Percentiles rank a stretch among this genome's conserved stretches.
Evolutionary conservation across 2,329 filamentous ascomycete genomes (phyloP).

Genomic region (Xylariomycetidae sp.): DNA sequence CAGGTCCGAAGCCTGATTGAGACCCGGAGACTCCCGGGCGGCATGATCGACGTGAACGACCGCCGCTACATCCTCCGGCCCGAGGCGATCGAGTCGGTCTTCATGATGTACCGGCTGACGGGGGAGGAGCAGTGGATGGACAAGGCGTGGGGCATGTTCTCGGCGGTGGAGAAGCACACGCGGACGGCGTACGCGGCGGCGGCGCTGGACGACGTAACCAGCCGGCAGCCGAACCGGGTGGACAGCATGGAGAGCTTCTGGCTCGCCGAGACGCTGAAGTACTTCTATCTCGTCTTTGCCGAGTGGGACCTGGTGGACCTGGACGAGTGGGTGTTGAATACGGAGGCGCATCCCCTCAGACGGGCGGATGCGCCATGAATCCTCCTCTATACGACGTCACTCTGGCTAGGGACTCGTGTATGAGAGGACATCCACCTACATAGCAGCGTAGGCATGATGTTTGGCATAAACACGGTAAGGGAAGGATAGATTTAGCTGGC

Average conservation of each 20-base stretch:
- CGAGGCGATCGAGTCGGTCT: conserved; percentile 77
- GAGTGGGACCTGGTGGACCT: conserved; percentile 55
- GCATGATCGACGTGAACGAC: conserved; percentile 52
- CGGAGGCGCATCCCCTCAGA: conserved; percentile 49
- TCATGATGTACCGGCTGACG: conserved; percentile 71
- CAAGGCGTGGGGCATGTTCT: conserved; percentile 72
- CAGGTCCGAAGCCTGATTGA: conserved; percentile 32
- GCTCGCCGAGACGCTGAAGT: conserved; percentile 65
- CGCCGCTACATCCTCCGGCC: conserved; percentile 63
- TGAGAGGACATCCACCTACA: too few species aligned
- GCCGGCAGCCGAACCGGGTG: conserved; percentile 21
- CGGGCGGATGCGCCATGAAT: conserved; percentile 31
- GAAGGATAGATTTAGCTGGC: too few species aligned
- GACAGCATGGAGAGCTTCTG: conserved; percentile 71
- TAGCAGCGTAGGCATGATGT: too few species aligned
- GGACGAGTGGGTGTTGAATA: conserved; percentile 59
- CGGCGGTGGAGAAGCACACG: conserved; percentile 56
- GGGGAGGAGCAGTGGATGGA: conserved; percentile 61
- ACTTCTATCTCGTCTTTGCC: conserved; percentile 60
- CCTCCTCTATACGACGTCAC: too few species aligned
- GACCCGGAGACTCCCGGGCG: conserved; percentile 45
- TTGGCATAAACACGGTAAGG: too few species aligned
- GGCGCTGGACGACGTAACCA: conserved; percentile 60
- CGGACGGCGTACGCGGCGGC: conserved; percentile 59
- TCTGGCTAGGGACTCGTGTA: too few species aligned